A percentile compares a stretch with the other conserved stretches of the same genome.
Conservation (phyloP, 768 basidiomycete species). For the Agaricus blazei region DNA sequence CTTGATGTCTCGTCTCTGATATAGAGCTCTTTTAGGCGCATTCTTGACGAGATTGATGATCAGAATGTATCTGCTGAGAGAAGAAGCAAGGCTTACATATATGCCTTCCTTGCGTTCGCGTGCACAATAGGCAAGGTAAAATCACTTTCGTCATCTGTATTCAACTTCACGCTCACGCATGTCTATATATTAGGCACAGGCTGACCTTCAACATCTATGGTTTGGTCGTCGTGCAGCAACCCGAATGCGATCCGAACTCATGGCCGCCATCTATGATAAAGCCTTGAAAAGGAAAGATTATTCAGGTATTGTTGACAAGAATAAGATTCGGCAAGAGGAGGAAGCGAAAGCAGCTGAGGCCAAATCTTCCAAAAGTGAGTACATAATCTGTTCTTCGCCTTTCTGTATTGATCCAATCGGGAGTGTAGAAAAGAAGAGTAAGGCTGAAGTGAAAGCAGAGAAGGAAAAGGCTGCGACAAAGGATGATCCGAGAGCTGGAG, state of each 20-base stretch:
- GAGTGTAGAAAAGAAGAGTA: slow-evolving; percentile 20
- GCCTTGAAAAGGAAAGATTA: slow-evolving; percentile 79
- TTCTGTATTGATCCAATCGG: neutral
- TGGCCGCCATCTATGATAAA: slow-evolving; percentile 87
- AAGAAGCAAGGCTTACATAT: slow-evolving; percentile 67
- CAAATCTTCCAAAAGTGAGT: slow-evolving; percentile 17
- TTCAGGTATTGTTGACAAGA: slow-evolving; percentile 65
- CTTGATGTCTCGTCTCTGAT: neutral
- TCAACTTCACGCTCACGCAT: neutral
- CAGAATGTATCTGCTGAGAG: slow-evolving; percentile 15
- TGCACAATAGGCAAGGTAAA: slow-evolving; percentile 51
- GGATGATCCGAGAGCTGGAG: slow-evolving; percentile 65
- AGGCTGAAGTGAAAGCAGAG: slow-evolving; percentile 29
- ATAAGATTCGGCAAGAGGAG: slow-evolving; percentile 27
- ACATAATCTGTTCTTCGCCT: too few species aligned
- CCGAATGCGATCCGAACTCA: slow-evolving; percentile 72
- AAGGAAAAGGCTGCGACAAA: slow-evolving; percentile 35
- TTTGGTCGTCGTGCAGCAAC: slow-evolving; percentile 71
- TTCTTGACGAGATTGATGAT: slow-evolving; percentile 52
- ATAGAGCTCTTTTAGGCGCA: slow-evolving; percentile 28
- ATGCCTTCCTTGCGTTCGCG: slow-evolving; percentile 70
- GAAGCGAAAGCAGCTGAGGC: slow-evolving; percentile 22
- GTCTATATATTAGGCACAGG: slow-evolving; percentile 37
- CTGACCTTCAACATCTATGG: slow-evolving; percentile 77
- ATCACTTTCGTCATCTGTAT: neutral